Percentiles rank a stretch among this genome's conserved stretches.
phyloP scores from a whole-genome alignment of 2,329 filamentous ascomycete species.

The Fonsecaea erecta region DNA sequence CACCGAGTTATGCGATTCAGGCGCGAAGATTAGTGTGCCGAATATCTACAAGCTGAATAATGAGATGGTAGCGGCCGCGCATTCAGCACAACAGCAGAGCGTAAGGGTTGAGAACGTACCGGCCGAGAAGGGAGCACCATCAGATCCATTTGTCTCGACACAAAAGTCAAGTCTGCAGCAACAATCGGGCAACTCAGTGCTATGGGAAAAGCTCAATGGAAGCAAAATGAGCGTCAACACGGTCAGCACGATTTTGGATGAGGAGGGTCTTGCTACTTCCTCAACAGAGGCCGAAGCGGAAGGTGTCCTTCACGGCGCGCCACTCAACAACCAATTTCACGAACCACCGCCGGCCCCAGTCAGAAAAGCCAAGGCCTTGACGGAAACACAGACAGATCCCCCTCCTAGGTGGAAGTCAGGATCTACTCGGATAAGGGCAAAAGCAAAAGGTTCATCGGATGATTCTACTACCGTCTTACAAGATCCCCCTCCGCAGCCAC shows the following conservation, averaged over 20 bases:
- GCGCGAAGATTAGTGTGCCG: slow-evolving; percentile 71
- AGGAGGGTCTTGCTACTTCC: slow-evolving; percentile 31
- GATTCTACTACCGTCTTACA: slow-evolving; percentile 44
- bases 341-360: slow-evolving; percentile 52
- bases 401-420: slow-evolving; percentile 68
- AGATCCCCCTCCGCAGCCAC: slow-evolving; percentile 40
- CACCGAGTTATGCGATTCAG: slow-evolving; percentile 79
- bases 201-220: slow-evolving; percentile 56
- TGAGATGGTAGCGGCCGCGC: slow-evolving; percentile 62
- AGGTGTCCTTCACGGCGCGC: slow-evolving; percentile 28
- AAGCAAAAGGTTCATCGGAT: slow-evolving; percentile 47
- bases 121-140: slow-evolving; percentile 44
- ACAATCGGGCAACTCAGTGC: slow-evolving; percentile 49
- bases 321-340: slow-evolving; percentile 39
- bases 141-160: slow-evolving; percentile 51
- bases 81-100: slow-evolving; percentile 34
- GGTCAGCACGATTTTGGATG: slow-evolving; percentile 31
- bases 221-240: slow-evolving; percentile 49
- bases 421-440: slow-evolving; percentile 49
- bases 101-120: slow-evolving; percentile 40
- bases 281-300: slow-evolving; percentile 31
- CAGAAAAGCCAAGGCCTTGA: slow-evolving; percentile 59
- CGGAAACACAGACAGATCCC: slow-evolving; percentile 59
- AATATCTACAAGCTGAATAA: slow-evolving; percentile 83
- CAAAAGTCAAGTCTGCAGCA: slow-evolving; percentile 43